These are phyloP conservation scores for Otatea glauca DNA, from an alignment of 176 grass and related monocot genomes.

Conservation along the genomic window DNA sequence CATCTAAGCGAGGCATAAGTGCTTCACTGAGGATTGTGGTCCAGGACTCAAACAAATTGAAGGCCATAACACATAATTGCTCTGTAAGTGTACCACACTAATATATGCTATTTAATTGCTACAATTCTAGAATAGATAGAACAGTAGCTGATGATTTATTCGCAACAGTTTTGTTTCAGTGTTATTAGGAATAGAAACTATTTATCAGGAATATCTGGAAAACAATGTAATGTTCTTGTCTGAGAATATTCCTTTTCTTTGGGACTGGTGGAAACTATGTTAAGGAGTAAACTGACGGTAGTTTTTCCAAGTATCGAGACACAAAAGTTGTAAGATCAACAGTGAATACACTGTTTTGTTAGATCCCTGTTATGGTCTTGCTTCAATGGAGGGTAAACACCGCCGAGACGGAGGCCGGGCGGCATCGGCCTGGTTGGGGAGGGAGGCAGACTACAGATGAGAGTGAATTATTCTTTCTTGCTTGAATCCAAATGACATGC, in stretches of 20 bases:
- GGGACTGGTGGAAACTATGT: slow-evolving; percentile 38
- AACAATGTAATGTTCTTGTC: slow-evolving; percentile 30
- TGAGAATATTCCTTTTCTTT: slow-evolving; percentile 35
- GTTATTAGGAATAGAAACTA: slow-evolving; percentile 36
- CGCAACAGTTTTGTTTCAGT: slow-evolving; percentile 47
- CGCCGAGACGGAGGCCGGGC: no score
- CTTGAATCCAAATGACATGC: no score
- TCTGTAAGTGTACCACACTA: slow-evolving; percentile 59
- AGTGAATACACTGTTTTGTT: slow-evolving; percentile 17
- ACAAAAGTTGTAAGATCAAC: slow-evolving; percentile 28
- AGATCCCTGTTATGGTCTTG: not conserved
- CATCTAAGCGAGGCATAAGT: slow-evolving; percentile 31
- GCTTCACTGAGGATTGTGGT: slow-evolving; percentile 38
- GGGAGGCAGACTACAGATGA: no score
- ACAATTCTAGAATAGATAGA: slow-evolving; percentile 50
- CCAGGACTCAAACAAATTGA: slow-evolving; percentile 45
- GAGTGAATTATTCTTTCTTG: no score
- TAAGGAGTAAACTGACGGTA: slow-evolving; percentile 41
- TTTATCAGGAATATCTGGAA: slow-evolving; percentile 42
- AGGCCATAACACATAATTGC: slow-evolving; percentile 44
- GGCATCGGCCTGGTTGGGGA: no score
- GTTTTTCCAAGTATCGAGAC: slow-evolving; percentile 28
- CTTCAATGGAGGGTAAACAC: not conserved
- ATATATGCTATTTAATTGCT: slow-evolving; percentile 50
- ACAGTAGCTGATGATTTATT: slow-evolving; percentile 39